These are phyloP conservation scores for Panellus pusillus DNA, from an alignment of 768 basidiomycete genomes.

Conservation along the genomic window DNA sequence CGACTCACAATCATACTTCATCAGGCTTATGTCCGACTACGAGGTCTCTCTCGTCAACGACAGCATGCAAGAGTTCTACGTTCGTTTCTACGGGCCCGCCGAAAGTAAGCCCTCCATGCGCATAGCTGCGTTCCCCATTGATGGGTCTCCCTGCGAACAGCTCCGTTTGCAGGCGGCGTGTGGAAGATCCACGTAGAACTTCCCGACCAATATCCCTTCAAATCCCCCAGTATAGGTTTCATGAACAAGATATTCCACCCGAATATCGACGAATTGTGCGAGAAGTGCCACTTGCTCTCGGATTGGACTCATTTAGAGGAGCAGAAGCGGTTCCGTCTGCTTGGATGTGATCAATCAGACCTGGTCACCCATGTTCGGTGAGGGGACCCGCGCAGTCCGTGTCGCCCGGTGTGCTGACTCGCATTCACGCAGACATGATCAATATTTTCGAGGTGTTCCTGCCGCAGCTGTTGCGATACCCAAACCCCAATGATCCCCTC, in stretches of 20 bases:
- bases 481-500: constrained; percentile 96
- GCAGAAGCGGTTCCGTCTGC: constrained; percentile 95
- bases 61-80: constrained; percentile 98
- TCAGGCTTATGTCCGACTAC: constrained; percentile 96
- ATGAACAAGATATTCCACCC: constrained; percentile 99
- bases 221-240: constrained; percentile 98
- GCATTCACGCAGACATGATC: constrained; percentile 77
- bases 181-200: constrained; percentile 99
- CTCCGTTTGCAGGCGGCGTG: constrained; percentile 95
- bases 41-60: constrained; percentile 97
- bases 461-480: constrained; percentile 94
- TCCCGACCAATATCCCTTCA: constrained; percentile 98
- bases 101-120: constrained; percentile 69
- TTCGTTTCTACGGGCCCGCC: constrained; percentile 88
- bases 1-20: constrained; percentile 11
- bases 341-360: constrained; percentile 99
- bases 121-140: neutral
- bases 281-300: constrained; percentile 20
- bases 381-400: constrained; percentile 28
- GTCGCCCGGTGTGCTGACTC: constrained; percentile 1
- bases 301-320: constrained; percentile 11
- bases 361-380: constrained; percentile 99
- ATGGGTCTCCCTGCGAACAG: constrained; percentile 40
- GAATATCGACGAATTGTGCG: constrained; percentile 97
- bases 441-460: constrained; percentile 99